Percentiles rank a stretch among this genome's conserved stretches.
Evolutionary conservation across 192 early-diverging fungal genomes (phyloP).

Genomic region (Cetraspora pellucida): DNA sequence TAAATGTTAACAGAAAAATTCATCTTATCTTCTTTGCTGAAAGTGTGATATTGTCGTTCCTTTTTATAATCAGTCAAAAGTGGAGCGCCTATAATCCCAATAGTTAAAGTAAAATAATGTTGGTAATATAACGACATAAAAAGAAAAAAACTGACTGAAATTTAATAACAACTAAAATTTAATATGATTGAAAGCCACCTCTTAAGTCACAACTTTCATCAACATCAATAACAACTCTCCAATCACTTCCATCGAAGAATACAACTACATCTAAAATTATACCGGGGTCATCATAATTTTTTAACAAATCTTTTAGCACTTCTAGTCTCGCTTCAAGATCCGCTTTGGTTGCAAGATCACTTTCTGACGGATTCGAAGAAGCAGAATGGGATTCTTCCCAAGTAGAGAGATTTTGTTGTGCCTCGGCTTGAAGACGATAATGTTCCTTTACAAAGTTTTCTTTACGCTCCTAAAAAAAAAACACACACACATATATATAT

Average conservation of each 20-base stretch:
- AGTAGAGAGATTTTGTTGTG: constrained; percentile 49
- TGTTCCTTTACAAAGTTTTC: constrained; percentile 54
- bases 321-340: constrained; percentile 70
- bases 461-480: constrained; percentile 48
- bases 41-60: constrained; percentile 71
- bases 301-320: constrained; percentile 60
- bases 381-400: constrained; percentile 48
- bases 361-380: constrained; percentile 40
- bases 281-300: constrained; percentile 77
- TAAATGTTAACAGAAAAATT: constrained; percentile 95
- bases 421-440: constrained; percentile 43
- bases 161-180: neutral
- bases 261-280: constrained; percentile 78
- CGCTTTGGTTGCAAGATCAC: constrained; percentile 45
- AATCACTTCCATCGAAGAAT: constrained; percentile 87
- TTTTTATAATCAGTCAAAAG: constrained; percentile 74
- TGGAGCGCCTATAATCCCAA: constrained; percentile 43
- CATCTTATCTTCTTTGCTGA: constrained; percentile 77
- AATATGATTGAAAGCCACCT: constrained; percentile 35
- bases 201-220: constrained; percentile 77
- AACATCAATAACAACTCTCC: constrained; percentile 82
- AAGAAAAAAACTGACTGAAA: too few species aligned
- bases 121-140: neutral
- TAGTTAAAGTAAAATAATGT: neutral
- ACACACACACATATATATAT: too few species aligned